Base-by-base conservation (phyloP, 192 early-diverging fungal species). In the Coemansia guatemalensis region DNA sequence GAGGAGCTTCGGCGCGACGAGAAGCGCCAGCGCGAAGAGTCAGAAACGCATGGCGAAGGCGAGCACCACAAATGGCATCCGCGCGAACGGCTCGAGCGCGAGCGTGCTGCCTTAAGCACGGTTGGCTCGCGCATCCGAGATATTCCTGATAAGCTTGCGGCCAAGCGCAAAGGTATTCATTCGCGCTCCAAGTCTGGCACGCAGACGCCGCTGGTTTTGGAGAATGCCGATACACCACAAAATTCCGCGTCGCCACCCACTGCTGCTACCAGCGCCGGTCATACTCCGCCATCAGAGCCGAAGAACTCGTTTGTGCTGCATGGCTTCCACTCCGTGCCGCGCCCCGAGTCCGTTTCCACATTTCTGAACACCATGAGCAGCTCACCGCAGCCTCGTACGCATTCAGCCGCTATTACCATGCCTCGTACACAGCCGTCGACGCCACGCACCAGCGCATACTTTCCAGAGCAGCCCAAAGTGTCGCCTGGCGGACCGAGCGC, bases 281-380 rank as follows among this genome's bases (percentile, higher is more conserved):
- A 20, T 29, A 41, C 54, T 1, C 25, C 21, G n/a, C 11, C 26
- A 23, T 12, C 47, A 9, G 58, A 51, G 29, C 30, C 61, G 3
- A 48, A 23, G 33, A 58, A 20, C 12, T 56, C 59, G 49, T 79
- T 79, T 64, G 67, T 72, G 54, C 64, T 79, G 44, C 76, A 61
- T 48, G 60, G 67, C 17, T 73, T 73, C 53, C 76, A 69, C 52
- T 22, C 55, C 25, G 30, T 66, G 52, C 76, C 76, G 41, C 59
- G 71, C 0, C 71, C 76, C 4, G 71, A 64, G 44, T 79, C 76
- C 0, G 60, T 79, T 6, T 63, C 60, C 27, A 69, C 39, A 30
- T 48, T 60, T 21, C 48, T 68, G 11, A 60, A 65, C 33, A 25
- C 55, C 3, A 59, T 75, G 54, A 54, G 50, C 48, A 51, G 41